Evolutionary conservation across 1,139 yeast species (phyloP), one percentile per base, ranked within the genome.

Genomic region (Debaryomycetaceae sp.): DNA sequence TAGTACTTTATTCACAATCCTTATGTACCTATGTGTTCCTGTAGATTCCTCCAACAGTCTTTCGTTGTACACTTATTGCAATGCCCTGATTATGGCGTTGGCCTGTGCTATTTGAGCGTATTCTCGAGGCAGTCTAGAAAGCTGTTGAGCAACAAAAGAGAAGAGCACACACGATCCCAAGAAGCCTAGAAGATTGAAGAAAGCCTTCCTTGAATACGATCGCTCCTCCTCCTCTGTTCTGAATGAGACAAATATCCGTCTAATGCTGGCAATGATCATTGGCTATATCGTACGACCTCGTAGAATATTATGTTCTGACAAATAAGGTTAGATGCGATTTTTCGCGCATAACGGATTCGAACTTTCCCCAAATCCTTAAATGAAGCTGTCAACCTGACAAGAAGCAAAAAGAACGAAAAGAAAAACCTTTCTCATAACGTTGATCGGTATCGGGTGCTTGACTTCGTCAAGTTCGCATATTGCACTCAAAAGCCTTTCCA

Each of bases 201-300:
- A 88, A 56, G 96, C 96, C 51, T 78, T 76, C 42, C 96, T 71
- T 0, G 96, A 87, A 55, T 83, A 85, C 44, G 75, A 68, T 45
- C 93, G 67, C 60, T 88, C 96, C 56, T 88, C 96, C 53, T 88
- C 95, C 53, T 87, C 96, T 2, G 95, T 82, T 24, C 96, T 67
- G 56, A 87, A 87, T 5, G 95, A 85, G 37, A 91, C 85, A 61
- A 88, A 88, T 41, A 88, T 84, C 45, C 88, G 70, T 44, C 96
- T 68, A 41, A 86, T 76, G 57, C 87, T 85, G 40, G 85, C 87
- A 39, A 85, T 58, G 45, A 77, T 76, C 83, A 78, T 78, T 4
- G 41, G 17, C 13, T 4, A 55, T 9, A 27, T 27, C 4, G 31
- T 27, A 27, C 4, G 31, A 27, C 4, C 31, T 7, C 4, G 31